Base-by-base conservation (phyloP, 352 stramenopile species). In the Pythium myriotylum region DNA sequence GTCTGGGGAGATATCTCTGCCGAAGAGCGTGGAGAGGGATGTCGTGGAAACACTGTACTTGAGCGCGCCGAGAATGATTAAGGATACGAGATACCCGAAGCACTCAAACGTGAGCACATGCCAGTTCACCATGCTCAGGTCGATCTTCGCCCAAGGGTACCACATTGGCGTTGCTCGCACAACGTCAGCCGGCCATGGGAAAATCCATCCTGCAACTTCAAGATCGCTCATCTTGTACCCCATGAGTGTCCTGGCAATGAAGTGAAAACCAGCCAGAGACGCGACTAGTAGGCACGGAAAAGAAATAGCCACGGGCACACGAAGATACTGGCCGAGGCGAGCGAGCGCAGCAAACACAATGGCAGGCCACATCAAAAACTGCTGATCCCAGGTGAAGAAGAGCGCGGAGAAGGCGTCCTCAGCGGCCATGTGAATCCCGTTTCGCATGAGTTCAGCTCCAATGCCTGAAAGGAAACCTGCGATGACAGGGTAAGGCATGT, bases 401-500 rank as follows among this genome's bases (percentile, higher is more conserved):
- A 68, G 43, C 27, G 59, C 53, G 4, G 77, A 79, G 35, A 89
- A 67, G 5, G 73, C 75, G 24, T 88, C 74, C 46, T 75, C 82
- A 0, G 85, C 79, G 0, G 83, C 84, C 79, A 92, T 90, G 66
- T 94, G 81, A 43, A 94, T 70, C 29, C 85, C 85, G 61, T 94
- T 91, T 46, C 83, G 86, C 57, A 94, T 81, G 33, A 94, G 62
- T 17, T 90, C 75, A 1, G 78, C 85, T 48, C 85, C 85, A 54
- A 94, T 91, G 10, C 85, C 85, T 8, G 85, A 91, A 3, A 94
- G 62, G 57, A 94, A 94, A 0, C 85, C 85, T 13, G 85, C 80
- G 69, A 94, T 92, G 2, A 94, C 82, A 50, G 85, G 85, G 42
- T 89, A 94, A 39, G 85, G 85, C 72, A 92, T 90, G 65, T 94